Evolutionary conservation across 2,329 filamentous ascomycete genomes (phyloP), one percentile per base, ranked within the genome.

Genomic region (Xylaria sp.): DNA sequence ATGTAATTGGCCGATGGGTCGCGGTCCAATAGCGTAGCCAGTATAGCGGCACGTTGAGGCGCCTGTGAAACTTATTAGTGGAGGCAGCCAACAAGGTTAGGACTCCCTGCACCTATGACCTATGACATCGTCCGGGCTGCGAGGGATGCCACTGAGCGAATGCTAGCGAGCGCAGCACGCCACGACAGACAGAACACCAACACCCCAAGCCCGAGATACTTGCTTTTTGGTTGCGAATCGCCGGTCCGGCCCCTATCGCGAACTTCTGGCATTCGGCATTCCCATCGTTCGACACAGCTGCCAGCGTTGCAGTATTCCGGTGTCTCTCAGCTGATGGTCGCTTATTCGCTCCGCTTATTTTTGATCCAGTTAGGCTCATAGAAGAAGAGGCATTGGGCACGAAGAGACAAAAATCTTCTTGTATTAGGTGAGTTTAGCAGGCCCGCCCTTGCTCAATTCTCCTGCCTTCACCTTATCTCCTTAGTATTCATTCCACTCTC

Each of bases 1-100:
- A n/a, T 12, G 34, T 62, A 63, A 71, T 72, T 72, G 71, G 69
- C 15, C 2, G 50, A 48, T 25, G 39, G 1, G 48, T 34, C 23
- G 52, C 44, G 76, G 67, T 72, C 76, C 74, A 77, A 77, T 77
- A 41, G 58, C 66, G 73, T 67, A 66, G 69, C 73, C 65, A 69
- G 70, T 65, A 69, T 70, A 37, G 60, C 65, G 63, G 72, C 77
- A 78, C 77, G 77, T 78, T 78, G 73, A 74, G 72, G 68, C 66
- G 69, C 55, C 54, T 72, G 72, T 73, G 72, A 71, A 72, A 76
- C 65, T 70, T 63, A 76, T 74, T 78, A 76, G 77, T 73, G 73
- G 71, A 69, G 64, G 63, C 28, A 64, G 52, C 65, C 55, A 60
- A 25, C 65, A 72, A 58, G 69, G 67, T 72, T 46, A 34, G 51